phyloP scores from a whole-genome alignment of 2,329 filamentous ascomycete species.

The Colletotrichum lindemuthianum region DNA sequence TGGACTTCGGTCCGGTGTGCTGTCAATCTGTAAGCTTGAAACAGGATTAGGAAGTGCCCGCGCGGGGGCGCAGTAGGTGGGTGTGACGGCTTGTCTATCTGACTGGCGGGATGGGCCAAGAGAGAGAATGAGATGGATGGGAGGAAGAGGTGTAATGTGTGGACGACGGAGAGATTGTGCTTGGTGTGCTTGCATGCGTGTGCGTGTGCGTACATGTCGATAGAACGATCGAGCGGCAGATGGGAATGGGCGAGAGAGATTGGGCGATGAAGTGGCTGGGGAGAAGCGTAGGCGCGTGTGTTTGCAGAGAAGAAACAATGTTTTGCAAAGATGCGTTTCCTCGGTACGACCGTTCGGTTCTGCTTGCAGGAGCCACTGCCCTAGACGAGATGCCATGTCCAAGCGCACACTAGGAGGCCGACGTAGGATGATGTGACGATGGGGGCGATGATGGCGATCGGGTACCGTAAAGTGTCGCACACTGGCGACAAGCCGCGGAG shows the following conservation, averaged over 20 bases:
- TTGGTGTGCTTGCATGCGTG: neutral
- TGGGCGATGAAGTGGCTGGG: constrained; percentile 4
- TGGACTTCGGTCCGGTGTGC: constrained; percentile 18
- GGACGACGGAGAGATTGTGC: neutral
- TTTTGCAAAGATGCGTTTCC: constrained; percentile 31
- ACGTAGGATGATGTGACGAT: neutral
- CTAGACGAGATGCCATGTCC: neutral
- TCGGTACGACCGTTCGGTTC: constrained; percentile 23
- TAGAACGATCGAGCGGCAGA: constrained; percentile 1
- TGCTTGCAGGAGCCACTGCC: constrained; percentile 8
- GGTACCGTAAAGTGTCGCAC: neutral
- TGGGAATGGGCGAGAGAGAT: constrained; percentile 7
- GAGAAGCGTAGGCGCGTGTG: constrained; percentile 27
- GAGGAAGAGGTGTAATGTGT: neutral
- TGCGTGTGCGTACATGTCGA: constrained; percentile 19
- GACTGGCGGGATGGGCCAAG: constrained; percentile 9
- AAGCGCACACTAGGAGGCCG: neutral
- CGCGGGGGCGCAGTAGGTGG: constrained; percentile 30
- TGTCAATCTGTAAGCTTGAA: constrained; percentile 28
- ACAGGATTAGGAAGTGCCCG: constrained; percentile 24
- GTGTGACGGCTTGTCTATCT: constrained; percentile 18
- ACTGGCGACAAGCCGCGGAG: no score
- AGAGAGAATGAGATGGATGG: neutral
- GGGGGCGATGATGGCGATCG: neutral
- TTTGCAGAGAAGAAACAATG: constrained; percentile 35